Percentiles rank a stretch among this genome's conserved stretches.
Evolutionary conservation across 2,329 filamentous ascomycete genomes (phyloP).

Genomic region (Pezicula neosporulosa): DNA sequence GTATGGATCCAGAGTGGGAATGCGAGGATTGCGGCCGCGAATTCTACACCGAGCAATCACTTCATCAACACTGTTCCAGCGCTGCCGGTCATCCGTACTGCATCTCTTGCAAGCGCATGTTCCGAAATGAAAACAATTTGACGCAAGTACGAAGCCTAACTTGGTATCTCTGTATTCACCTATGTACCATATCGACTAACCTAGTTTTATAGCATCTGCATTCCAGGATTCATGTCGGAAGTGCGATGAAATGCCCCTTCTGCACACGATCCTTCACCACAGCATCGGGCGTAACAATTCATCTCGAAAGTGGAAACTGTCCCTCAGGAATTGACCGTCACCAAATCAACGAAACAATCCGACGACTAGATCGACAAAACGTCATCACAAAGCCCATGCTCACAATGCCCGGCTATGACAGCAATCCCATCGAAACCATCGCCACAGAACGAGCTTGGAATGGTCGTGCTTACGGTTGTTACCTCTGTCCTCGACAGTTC

Average conservation of each 20-base stretch:
- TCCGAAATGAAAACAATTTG: conserved; percentile 17
- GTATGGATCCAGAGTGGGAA: conserved; percentile 8
- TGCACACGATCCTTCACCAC: conserved; percentile 43
- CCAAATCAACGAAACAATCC: conserved; percentile 41
- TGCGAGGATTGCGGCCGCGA: conserved; percentile 13
- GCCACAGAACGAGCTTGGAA: conserved; percentile 43
- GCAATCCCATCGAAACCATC: conserved; percentile 23
- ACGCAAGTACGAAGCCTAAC: conserved; percentile 15
- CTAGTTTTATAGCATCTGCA: conserved; percentile 45
- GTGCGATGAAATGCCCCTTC: conserved; percentile 48
- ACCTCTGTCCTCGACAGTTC: conserved; percentile 48
- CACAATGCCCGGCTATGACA: conserved; percentile 35
- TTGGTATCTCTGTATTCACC: background rate
- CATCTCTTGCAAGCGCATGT: conserved; percentile 14
- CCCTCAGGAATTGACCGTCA: conserved; percentile 44
- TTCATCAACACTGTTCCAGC: conserved; percentile 15
- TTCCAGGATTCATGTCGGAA: conserved; percentile 45
- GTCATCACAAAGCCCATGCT: conserved; percentile 49
- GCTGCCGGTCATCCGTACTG: conserved; percentile 16
- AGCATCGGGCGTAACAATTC: conserved; percentile 59
- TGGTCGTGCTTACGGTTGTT: conserved; percentile 44
- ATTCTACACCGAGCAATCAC: conserved; percentile 10
- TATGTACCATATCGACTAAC: too few species aligned
- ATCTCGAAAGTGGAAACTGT: conserved; percentile 46
- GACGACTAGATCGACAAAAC: conserved; percentile 41